phyloP scores from a whole-genome alignment of 2,329 filamentous ascomycete genomes.

The Fusarium irregulare region DNA sequence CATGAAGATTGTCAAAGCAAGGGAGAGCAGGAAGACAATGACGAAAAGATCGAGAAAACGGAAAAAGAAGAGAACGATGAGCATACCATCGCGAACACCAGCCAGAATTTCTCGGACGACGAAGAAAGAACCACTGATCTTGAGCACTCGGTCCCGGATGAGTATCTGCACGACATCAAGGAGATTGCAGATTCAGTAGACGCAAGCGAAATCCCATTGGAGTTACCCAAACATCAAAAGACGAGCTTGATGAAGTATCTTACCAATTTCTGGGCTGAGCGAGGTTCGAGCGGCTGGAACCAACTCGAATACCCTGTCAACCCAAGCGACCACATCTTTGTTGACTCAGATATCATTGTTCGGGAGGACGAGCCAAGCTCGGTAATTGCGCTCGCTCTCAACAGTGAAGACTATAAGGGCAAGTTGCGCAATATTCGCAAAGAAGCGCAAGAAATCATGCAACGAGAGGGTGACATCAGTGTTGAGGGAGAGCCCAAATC shows the following conservation, averaged over 20 bases:
- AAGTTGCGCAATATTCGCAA: constrained; percentile 78
- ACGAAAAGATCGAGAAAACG: constrained; percentile 44
- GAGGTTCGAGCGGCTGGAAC: constrained; percentile 94
- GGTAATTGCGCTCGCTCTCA: constrained; percentile 91
- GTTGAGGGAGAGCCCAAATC: constrained; percentile 48
- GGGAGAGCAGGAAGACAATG: constrained; percentile 29
- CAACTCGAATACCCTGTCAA: constrained; percentile 91
- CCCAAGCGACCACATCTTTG: constrained; percentile 92
- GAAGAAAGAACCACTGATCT: constrained; percentile 77
- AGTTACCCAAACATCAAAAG: constrained; percentile 92
- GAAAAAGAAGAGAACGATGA: constrained; percentile 48
- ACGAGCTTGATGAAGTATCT: constrained; percentile 94
- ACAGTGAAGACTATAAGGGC: constrained; percentile 84
- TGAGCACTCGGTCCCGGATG: constrained; percentile 76
- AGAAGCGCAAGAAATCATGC: constrained; percentile 58
- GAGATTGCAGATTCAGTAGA: constrained; percentile 73
- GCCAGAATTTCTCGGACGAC: constrained; percentile 73
- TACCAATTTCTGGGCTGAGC: constrained; percentile 97
- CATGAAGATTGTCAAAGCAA: constrained; percentile 36
- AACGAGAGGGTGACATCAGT: constrained; percentile 51
- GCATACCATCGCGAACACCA: constrained; percentile 46
- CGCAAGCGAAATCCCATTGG: constrained; percentile 71
- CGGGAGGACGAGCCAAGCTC: constrained; percentile 98
- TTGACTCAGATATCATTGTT: constrained; percentile 96
- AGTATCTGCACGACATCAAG: constrained; percentile 72